Evolutionary conservation across 257 asterid species (phyloP).

Genomic region (Cruciata laevipes): DNA sequence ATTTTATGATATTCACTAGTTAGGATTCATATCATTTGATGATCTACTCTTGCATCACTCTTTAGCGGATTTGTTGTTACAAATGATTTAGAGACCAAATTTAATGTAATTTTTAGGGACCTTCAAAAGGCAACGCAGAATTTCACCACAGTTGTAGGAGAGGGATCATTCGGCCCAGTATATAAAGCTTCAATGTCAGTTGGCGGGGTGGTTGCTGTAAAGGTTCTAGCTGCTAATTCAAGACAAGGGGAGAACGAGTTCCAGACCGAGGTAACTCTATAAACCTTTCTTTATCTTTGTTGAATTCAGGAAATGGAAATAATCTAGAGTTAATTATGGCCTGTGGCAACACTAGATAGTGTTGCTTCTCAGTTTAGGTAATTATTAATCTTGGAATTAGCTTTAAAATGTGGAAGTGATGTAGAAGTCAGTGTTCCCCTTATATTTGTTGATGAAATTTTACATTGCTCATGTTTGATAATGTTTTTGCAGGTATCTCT

Average conservation of each 20-base stretch:
- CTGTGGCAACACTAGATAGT: background rate
- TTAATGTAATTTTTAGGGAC: conserved; percentile 49
- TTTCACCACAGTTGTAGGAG: conserved; percentile 80
- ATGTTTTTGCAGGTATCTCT: conserved; percentile 69
- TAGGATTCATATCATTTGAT: too few species aligned
- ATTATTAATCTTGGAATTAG: background rate
- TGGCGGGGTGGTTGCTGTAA: conserved; percentile 87
- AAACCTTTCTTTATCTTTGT: background rate
- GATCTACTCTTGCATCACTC: conserved; percentile 3
- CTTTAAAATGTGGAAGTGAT: background rate
- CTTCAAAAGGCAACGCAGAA: conserved; percentile 83
- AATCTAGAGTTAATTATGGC: background rate
- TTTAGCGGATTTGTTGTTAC: background rate
- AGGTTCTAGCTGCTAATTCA: conserved; percentile 91
- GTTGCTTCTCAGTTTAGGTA: background rate
- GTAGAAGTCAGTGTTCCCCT: background rate
- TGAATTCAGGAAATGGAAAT: background rate
- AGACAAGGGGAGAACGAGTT: conserved; percentile 98
- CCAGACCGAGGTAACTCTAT: conserved; percentile 64
- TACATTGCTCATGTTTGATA: background rate
- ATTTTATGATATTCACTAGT: background rate
- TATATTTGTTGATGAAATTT: background rate
- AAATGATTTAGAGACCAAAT: background rate
- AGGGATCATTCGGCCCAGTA: conserved; percentile 98
- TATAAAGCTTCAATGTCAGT: conserved; percentile 80